These are phyloP conservation scores for Boletus rufocinnamomeus DNA, from an alignment of 768 basidiomycete species.

Conservation along the genomic window DNA sequence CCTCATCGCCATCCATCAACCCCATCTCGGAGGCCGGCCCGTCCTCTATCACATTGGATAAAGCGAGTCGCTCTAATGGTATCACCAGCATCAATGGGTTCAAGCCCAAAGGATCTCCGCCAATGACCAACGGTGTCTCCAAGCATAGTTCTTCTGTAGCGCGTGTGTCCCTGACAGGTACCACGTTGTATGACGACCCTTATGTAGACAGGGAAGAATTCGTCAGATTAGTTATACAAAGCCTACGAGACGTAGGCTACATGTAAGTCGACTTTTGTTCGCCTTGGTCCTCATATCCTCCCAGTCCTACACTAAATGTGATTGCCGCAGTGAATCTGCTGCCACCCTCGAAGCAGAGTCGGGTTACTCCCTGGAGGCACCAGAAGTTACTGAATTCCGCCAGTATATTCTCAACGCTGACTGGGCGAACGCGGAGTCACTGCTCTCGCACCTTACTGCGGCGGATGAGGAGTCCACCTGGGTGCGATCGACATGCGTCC, in stretches of 20 bases:
- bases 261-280: conserved; percentile 43
- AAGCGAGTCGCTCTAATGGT: conserved; percentile 34
- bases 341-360: conserved; percentile 90
- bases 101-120: conserved; percentile 39
- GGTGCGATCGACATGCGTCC: conserved; percentile 47
- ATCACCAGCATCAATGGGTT: conserved; percentile 47
- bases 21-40: conserved; percentile 51
- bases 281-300: conserved; percentile 11
- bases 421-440: conserved; percentile 77
- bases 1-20: conserved; percentile 47
- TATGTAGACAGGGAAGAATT: conserved; percentile 87
- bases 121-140: conserved; percentile 48
- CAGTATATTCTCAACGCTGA: conserved; percentile 75
- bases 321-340: conserved; percentile 72
- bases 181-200: conserved; percentile 76
- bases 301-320: conserved; percentile 12
- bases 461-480: conserved; percentile 65
- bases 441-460: conserved; percentile 69
- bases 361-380: conserved; percentile 81
- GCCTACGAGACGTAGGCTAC: conserved; percentile 84
- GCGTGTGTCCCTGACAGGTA: conserved; percentile 69
- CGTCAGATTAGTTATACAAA: conserved; percentile 85
- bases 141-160: conserved; percentile 54
- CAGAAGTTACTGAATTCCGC: conserved; percentile 78
- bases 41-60: conserved; percentile 45